Base-by-base conservation (phyloP, 1,284 basidiomycete species). In the Ceratobasidium sp. region DNA sequence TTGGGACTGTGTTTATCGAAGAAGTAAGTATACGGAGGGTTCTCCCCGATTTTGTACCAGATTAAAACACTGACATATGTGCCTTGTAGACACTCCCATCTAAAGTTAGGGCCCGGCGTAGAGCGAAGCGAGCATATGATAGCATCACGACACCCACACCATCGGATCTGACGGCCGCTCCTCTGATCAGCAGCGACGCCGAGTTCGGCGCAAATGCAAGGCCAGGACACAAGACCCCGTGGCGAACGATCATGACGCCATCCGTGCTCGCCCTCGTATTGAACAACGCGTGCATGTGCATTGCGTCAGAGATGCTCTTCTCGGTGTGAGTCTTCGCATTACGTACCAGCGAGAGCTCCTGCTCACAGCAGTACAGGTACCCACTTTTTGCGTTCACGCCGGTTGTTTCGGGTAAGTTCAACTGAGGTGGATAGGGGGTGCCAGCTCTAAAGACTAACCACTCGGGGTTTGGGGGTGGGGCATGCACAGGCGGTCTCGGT, bases 1-100 rank as follows among this genome's bases (percentile, higher is more conserved):
- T 71, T 69, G 73, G 71, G 22, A 31, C 63, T 41, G 66, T 68
- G 31, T 76, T 76, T 56, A 48, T 76, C 49, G 75, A 76, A 58
- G 75, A 76, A 64, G 75, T 74, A 37, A 39, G 72, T 66, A 34
- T 34, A 22, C n/a, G 53, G 53, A 31, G 53, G 27, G 29, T 14
- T 56, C 29, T 29, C 39, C 16, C 22, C 43, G 31, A 5, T 61
- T 34, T 61, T 34, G 58, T 39, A 34, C 31, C 34, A n/a, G 39
- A 61, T 16, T 29, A 34, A 29, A 64, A 5, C 14, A 66, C 29
- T 53, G n/a, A 64, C 62, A 8, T 16, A 43, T 46, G 22, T 31
- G 22, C 8, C 16, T 24, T 31, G 53, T 22, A 66, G 64, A 66
- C 64, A 8, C 64, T 66, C 22, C 64, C 64, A n/a, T 51, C 64